Evolutionary conservation across 192 early-diverging fungal genomes (phyloP).

Genomic region (Gigaspora rosea): DNA sequence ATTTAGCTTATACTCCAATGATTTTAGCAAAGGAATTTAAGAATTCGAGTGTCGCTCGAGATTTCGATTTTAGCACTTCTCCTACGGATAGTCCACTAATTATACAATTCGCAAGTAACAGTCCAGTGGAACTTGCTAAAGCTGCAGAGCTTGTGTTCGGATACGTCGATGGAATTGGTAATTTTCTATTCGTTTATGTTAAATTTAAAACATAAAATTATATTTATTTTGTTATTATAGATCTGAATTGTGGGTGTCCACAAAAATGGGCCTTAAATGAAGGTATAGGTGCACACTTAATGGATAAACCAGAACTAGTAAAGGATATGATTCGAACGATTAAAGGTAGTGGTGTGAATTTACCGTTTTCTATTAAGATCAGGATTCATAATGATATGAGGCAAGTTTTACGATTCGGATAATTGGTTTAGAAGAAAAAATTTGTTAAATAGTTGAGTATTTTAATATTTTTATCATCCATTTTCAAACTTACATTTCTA

Average conservation of each 20-base stretch:
- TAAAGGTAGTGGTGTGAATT: conserved; percentile 71
- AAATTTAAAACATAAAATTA: background rate
- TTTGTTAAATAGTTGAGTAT: background rate
- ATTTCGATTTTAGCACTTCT: conserved; percentile 83
- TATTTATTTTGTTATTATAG: conserved; percentile 24
- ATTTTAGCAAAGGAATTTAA: conserved; percentile 92
- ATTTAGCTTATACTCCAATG: conserved; percentile 95
- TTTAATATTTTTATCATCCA: background rate
- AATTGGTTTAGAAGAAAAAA: no score
- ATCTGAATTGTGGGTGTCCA: conserved; percentile 94
- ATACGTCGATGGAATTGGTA: conserved; percentile 68
- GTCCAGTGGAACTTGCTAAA: conserved; percentile 76
- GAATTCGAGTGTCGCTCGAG: conserved; percentile 76
- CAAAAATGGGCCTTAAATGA: conserved; percentile 95
- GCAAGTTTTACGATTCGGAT: conserved; percentile 39
- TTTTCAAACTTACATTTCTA: conserved; percentile 7
- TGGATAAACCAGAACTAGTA: conserved; percentile 88
- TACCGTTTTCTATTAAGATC: conserved; percentile 88
- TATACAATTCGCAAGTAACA: conserved; percentile 92
- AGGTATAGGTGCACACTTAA: conserved; percentile 81
- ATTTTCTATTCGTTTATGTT: background rate
- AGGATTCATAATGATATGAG: conserved; percentile 77
- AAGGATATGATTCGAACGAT: conserved; percentile 83
- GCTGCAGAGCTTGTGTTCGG: conserved; percentile 82
- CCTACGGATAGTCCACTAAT: conserved; percentile 81